phyloP scores from a whole-genome alignment of 108 stramenopile species.

The Chaetoceros muelleri region DNA sequence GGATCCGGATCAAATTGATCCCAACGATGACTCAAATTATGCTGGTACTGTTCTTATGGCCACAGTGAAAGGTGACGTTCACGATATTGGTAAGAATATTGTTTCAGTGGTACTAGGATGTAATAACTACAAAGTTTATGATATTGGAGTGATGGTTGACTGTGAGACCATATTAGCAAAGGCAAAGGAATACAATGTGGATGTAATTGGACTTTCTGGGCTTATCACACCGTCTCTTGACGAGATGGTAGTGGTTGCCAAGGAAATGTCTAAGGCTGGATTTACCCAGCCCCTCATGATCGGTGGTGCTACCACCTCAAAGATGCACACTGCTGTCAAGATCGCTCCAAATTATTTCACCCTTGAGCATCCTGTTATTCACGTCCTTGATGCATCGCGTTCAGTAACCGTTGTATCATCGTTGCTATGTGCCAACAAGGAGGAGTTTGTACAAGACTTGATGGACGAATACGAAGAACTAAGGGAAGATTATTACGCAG shows the following conservation, averaged over 20 bases:
- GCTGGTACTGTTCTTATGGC: conserved; percentile 93
- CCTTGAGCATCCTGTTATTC: conserved; percentile 91
- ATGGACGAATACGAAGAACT: conserved; percentile 94
- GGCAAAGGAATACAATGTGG: conserved; percentile 90
- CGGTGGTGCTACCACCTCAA: conserved; percentile 98
- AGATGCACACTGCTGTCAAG: conserved; percentile 99
- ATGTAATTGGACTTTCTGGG: conserved; percentile 96
- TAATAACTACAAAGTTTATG: conserved; percentile 99
- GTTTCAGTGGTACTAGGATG: conserved; percentile 98
- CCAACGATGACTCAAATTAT: conserved; percentile 81
- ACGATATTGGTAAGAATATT: conserved; percentile 99
- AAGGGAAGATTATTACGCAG: conserved; percentile 95
- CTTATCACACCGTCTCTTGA: conserved; percentile 98
- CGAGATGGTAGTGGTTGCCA: conserved; percentile 99
- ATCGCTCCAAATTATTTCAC: conserved; percentile 93
- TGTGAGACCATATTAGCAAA: conserved; percentile 93
- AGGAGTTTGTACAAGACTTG: conserved; percentile 89
- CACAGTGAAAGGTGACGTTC: conserved; percentile 99
- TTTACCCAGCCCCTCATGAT: conserved; percentile 94
- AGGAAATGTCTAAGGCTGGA: conserved; percentile 92
- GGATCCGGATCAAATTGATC: conserved; percentile 70
- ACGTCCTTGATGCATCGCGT: conserved; percentile 97
- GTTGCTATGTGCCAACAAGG: conserved; percentile 78
- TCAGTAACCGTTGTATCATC: conserved; percentile 95
- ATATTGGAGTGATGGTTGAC: conserved; percentile 98